A percentile compares a stretch with the other conserved stretches of the same genome.
phyloP scores from a whole-genome alignment of 2,329 filamentous ascomycete species.

The Trichoderma pleuroti region DNA sequence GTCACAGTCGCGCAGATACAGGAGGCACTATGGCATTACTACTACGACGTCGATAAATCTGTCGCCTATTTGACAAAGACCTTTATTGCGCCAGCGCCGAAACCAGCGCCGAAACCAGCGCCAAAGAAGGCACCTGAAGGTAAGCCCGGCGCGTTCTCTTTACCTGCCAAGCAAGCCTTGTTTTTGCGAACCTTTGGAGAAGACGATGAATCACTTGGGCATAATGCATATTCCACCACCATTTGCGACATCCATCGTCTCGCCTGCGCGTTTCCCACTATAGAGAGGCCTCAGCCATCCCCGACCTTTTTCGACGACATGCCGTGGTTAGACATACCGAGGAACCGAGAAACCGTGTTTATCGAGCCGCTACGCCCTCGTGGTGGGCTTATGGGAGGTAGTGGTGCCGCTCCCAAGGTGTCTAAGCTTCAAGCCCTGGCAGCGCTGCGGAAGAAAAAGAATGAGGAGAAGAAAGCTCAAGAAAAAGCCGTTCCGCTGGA shows the following conservation, averaged over 20 bases:
- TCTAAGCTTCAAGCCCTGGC: slow-evolving; percentile 91
- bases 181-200: slow-evolving; percentile 32
- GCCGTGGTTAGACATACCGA: slow-evolving; percentile 76
- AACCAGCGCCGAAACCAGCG: slow-evolving; percentile 26
- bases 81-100: slow-evolving; percentile 43
- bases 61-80: slow-evolving; percentile 74
- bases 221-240: slow-evolving; percentile 8
- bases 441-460: slow-evolving; percentile 80
- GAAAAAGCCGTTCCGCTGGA: slow-evolving; percentile 28
- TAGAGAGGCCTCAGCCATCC: slow-evolving; percentile 25
- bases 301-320: slow-evolving; percentile 73
- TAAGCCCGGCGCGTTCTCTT: slow-evolving; percentile 37
- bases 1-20: slow-evolving; percentile 67
- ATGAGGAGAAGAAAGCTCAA: slow-evolving; percentile 54
- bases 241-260: neutral
- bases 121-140: slow-evolving; percentile 43
- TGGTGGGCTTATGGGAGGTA: slow-evolving; percentile 75
- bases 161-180: slow-evolving; percentile 28
- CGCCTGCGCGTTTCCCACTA: slow-evolving; percentile 15
- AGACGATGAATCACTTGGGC: slow-evolving; percentile 27
- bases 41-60: slow-evolving; percentile 85
- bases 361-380: slow-evolving; percentile 52
- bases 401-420: slow-evolving; percentile 62
- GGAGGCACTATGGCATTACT: slow-evolving; percentile 92
- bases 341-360: slow-evolving; percentile 61